These are phyloP conservation scores for Trichoderma harzianum DNA, from an alignment of 2,329 filamentous ascomycete genomes.

Conservation along the genomic window DNA sequence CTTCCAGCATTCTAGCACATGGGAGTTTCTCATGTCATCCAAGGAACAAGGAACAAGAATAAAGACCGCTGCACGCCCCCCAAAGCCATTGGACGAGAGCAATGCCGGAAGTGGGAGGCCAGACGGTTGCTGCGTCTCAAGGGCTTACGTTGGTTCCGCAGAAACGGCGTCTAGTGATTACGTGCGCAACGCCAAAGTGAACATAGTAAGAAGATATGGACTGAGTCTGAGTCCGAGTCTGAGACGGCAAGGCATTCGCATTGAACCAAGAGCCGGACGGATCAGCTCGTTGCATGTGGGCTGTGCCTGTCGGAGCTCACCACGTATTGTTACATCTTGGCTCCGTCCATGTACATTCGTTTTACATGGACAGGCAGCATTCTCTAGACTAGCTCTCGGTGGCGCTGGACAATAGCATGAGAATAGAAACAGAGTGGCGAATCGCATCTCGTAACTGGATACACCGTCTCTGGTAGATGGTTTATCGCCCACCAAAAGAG, in stretches of 20 bases:
- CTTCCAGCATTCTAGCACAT: background rate
- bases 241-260: background rate
- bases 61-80: background rate
- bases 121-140: background rate
- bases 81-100: background rate
- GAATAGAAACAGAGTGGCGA: slow-evolving; percentile 1
- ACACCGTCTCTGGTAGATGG: slow-evolving; percentile 8
- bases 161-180: slow-evolving; percentile 7
- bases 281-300: background rate
- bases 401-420: slow-evolving; percentile 6
- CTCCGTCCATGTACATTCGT: background rate
- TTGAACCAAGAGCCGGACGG: background rate
- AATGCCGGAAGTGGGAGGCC: background rate
- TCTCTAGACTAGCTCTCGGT: background rate
- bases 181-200: slow-evolving; percentile 6
- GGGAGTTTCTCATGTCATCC: background rate
- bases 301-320: slow-evolving; percentile 10
- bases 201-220: background rate
- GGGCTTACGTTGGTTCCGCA: slow-evolving; percentile 5
- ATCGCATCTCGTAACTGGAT: background rate
- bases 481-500: background rate
- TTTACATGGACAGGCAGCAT: background rate
- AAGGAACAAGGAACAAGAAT: background rate
- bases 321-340: slow-evolving; percentile 4
- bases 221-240: background rate